phyloP scores from a whole-genome alignment of 306 rosid genomes.

The Fragaria ananassa region DNA sequence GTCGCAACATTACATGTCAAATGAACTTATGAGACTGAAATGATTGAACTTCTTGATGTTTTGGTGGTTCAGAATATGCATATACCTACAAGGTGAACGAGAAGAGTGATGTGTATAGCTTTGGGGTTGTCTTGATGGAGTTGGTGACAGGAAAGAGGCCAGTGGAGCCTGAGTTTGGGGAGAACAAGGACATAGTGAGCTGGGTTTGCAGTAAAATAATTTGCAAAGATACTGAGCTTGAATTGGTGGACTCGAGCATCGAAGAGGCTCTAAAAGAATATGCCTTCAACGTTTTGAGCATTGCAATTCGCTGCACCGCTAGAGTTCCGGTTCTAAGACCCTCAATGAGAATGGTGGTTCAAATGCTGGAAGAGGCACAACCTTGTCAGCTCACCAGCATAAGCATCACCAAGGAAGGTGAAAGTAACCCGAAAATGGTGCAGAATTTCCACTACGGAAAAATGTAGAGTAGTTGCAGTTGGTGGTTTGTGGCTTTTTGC shows the following conservation, averaged over 20 bases:
- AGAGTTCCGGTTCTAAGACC: constrained; percentile 67
- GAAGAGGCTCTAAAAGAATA: constrained; percentile 50
- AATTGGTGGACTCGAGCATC: constrained; percentile 57
- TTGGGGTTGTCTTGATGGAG: constrained; percentile 87
- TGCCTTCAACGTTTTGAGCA: constrained; percentile 58
- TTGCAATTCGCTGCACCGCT: constrained; percentile 58
- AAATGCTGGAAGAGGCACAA: constrained; percentile 78
- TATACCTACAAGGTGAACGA: constrained; percentile 79
- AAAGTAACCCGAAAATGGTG: constrained; percentile 15
- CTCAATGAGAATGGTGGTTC: constrained; percentile 83
- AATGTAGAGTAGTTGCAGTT: not conserved
- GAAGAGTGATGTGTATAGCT: constrained; percentile 89
- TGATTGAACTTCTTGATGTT: constrained; percentile 23
- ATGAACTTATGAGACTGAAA: constrained; percentile 2
- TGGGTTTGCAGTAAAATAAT: constrained; percentile 59
- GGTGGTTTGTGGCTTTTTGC: not conserved
- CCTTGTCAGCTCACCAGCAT: constrained; percentile 45
- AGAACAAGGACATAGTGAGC: constrained; percentile 63
- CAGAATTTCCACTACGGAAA: constrained; percentile 1
- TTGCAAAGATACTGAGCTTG: constrained; percentile 34
- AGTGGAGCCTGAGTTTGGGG: constrained; percentile 65
- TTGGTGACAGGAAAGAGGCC: constrained; percentile 74
- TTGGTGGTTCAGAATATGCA: constrained; percentile 58
- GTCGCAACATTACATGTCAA: not conserved
- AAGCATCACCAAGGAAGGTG: constrained; percentile 32